Conservation (phyloP, 192 early-diverging fungal genomes). For the Rhizophlyctis rosea region DNA sequence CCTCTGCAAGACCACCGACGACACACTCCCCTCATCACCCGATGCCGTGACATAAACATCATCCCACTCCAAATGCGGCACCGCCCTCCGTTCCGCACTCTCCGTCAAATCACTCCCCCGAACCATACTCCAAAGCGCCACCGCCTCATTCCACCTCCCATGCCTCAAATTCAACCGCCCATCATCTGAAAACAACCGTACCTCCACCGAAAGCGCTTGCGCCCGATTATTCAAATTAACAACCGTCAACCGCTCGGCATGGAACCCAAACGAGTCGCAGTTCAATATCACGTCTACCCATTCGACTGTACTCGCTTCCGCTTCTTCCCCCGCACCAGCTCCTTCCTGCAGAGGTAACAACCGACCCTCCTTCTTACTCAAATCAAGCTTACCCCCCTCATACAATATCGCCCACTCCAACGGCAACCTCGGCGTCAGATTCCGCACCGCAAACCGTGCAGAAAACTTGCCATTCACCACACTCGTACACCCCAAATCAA, state of each 20-base stretch:
- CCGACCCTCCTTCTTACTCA: not conserved
- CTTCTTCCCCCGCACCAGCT: not conserved
- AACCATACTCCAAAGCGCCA: no score
- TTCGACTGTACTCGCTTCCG: not conserved
- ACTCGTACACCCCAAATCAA: conserved; percentile 66
- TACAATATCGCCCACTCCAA: conserved; percentile 43
- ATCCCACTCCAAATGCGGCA: conserved; percentile 48
- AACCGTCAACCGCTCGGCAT: conserved; percentile 60
- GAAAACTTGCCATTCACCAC: conserved; percentile 46
- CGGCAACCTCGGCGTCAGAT: conserved; percentile 67
- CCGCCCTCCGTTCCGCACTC: not conserved
- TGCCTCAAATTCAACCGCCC: conserved; percentile 36
- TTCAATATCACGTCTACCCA: not conserved
- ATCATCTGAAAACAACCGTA: conserved; percentile 69
- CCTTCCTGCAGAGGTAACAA: not conserved
- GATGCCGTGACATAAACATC: conserved; percentile 43
- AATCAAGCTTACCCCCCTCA: not conserved
- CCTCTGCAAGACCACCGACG: conserved; percentile 23
- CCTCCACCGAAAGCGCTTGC: conserved; percentile 60
- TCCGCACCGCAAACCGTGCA: conserved; percentile 65
- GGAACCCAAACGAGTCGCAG: conserved; percentile 55
- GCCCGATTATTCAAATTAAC: conserved; percentile 68
- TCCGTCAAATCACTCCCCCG: no score
- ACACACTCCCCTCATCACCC: conserved; percentile 8
- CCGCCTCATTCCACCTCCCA: no score